Conservation (phyloP, 2,329 filamentous ascomycete species). For the Aspergillus sp. region DNA sequence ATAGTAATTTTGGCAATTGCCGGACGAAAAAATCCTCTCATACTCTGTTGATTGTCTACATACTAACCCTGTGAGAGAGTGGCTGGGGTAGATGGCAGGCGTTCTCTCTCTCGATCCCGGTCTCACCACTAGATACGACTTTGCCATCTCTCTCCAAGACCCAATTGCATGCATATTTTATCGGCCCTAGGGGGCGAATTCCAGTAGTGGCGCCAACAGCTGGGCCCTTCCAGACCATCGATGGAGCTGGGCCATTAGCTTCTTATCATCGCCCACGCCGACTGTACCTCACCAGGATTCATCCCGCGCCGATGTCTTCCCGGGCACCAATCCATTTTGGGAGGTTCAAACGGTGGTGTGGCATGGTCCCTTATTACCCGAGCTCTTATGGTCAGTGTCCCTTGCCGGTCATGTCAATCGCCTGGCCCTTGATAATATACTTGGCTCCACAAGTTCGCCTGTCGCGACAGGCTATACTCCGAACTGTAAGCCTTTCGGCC, state of each 20-base stretch:
- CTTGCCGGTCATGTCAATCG: background rate
- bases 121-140: background rate
- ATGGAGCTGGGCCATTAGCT: background rate
- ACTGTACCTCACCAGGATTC: background rate
- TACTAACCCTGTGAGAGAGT: no score
- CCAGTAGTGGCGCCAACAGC: background rate
- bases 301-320: background rate
- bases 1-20: no score
- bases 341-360: background rate
- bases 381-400: background rate
- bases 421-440: background rate
- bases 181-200: background rate
- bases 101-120: background rate
- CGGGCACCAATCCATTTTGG: background rate
- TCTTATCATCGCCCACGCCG: background rate
- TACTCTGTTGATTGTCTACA: no score
- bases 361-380: background rate
- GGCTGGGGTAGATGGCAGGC: no score
- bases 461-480: background rate
- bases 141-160: background rate
- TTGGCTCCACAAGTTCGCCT: background rate
- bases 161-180: background rate
- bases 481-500: background rate
- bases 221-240: background rate
- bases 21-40: no score